phyloP scores from a whole-genome alignment of 176 grass and related monocot genomes.

The Microstegium vimineum region DNA sequence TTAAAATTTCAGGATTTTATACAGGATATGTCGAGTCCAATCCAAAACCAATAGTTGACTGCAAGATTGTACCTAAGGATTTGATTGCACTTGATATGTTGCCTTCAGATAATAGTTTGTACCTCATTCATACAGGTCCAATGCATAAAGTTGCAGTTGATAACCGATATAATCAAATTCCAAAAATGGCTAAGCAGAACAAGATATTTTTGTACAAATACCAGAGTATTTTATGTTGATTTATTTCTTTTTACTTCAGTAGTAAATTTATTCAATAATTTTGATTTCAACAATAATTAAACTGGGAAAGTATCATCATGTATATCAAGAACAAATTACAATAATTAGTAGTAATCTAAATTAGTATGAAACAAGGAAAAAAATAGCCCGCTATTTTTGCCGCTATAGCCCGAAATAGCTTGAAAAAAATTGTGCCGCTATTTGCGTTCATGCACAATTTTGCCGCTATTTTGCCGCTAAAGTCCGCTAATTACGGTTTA shows the following conservation, averaged over 20 bases:
- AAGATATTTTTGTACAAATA: neutral
- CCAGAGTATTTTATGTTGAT: neutral
- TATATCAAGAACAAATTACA: neutral
- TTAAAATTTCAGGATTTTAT: neutral
- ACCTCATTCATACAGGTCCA: neutral
- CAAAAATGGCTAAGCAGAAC: neutral
- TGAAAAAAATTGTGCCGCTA: no score
- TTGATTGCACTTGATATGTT: neutral
- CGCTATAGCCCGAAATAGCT: no score
- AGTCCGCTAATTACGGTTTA: no score
- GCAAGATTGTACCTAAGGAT: neutral
- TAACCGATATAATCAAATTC: neutral
- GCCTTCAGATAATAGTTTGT: neutral
- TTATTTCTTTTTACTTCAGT: neutral
- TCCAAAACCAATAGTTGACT: neutral
- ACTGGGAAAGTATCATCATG: neutral
- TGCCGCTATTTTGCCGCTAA: no score
- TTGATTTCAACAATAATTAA: neutral
- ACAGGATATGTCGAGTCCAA: neutral
- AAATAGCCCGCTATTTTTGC: no score
- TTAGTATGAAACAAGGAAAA: neutral
- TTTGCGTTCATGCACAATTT: no score
- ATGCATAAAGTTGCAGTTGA: neutral
- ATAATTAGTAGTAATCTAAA: neutral
- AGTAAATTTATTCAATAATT: neutral